Evolutionary conservation across 192 early-diverging fungal genomes (phyloP).

Genomic region (Ambispora gerdemannii): DNA sequence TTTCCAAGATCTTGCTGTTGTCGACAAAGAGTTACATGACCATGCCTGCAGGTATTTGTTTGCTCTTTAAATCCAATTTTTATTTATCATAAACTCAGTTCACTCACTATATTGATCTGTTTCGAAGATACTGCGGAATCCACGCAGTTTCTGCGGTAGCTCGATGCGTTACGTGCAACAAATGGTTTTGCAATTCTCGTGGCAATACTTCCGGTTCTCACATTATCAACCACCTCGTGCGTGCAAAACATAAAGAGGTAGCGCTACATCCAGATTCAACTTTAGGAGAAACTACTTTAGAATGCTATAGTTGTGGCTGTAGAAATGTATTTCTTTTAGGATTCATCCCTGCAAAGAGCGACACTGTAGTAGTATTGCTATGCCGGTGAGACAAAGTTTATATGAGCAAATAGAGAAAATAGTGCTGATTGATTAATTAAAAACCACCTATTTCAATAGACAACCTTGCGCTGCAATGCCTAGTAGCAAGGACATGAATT

Average conservation of each 20-base stretch:
- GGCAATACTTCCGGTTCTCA: constrained; percentile 90
- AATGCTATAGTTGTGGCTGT: constrained; percentile 97
- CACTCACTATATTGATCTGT: neutral
- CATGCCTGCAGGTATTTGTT: constrained; percentile 68
- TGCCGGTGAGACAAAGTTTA: constrained; percentile 71
- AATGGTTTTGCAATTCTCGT: constrained; percentile 97
- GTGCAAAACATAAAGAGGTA: constrained; percentile 93
- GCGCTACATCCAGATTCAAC: constrained; percentile 88
- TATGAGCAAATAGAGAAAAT: neutral
- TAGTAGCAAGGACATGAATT: constrained; percentile 88
- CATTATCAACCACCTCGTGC: constrained; percentile 92
- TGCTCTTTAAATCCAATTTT: neutral
- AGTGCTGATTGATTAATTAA: neutral
- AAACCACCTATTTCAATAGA: constrained; percentile 40
- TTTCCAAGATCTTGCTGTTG: constrained; percentile 46
- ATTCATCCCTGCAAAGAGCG: constrained; percentile 97
- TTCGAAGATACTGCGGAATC: constrained; percentile 84
- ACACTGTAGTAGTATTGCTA: constrained; percentile 95
- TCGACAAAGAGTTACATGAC: constrained; percentile 61
- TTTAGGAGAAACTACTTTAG: constrained; percentile 89
- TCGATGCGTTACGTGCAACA: constrained; percentile 88
- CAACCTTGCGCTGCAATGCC: constrained; percentile 90
- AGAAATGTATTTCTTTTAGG: constrained; percentile 95
- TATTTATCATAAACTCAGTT: neutral
- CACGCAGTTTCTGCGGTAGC: constrained; percentile 83